Percentiles rank a stretch among this genome's conserved stretches.
Conservation (phyloP, 2,329 filamentous ascomycete species). For the Capronia americana region DNA sequence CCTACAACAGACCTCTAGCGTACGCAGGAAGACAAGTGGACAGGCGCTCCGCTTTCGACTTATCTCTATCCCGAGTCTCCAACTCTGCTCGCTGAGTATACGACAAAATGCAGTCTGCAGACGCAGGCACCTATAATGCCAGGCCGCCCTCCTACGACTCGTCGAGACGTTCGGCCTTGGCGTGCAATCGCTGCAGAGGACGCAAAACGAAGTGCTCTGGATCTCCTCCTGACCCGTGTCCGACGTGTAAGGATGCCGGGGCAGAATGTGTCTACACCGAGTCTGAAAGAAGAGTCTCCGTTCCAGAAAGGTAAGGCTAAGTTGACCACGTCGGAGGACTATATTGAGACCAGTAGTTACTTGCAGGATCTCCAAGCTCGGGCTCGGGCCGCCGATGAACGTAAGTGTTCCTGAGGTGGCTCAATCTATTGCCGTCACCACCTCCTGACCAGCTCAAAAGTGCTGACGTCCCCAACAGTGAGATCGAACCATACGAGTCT, state of each 20-base stretch:
- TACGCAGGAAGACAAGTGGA: background rate
- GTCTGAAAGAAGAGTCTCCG: conserved; percentile 46
- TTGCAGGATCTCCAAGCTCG: conserved; percentile 46
- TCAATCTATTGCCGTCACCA: background rate
- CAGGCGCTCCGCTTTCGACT: background rate
- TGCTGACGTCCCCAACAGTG: conserved; percentile 13
- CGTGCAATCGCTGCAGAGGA: conserved; percentile 47
- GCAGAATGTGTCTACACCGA: conserved; percentile 47
- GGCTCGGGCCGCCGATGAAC: conserved; percentile 38
- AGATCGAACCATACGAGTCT: conserved; percentile 23
- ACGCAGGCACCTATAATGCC: conserved; percentile 10
- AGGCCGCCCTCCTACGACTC: conserved; percentile 29
- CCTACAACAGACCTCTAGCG: background rate
- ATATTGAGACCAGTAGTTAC: conserved; percentile 37
- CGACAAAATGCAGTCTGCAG: conserved; percentile 22
- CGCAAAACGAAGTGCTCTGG: conserved; percentile 48
- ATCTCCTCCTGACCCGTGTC: conserved; percentile 46
- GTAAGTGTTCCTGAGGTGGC: conserved; percentile 20
- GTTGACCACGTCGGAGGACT: conserved; percentile 17
- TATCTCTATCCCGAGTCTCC: background rate
- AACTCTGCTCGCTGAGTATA: background rate
- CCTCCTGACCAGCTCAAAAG: background rate
- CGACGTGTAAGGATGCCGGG: conserved; percentile 45
- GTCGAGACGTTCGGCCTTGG: conserved; percentile 28
- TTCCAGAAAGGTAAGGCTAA: conserved; percentile 45